Evolutionary conservation across 495 filamentous ascomycete genomes (phyloP).

Genomic region (Letharia lupina): DNA sequence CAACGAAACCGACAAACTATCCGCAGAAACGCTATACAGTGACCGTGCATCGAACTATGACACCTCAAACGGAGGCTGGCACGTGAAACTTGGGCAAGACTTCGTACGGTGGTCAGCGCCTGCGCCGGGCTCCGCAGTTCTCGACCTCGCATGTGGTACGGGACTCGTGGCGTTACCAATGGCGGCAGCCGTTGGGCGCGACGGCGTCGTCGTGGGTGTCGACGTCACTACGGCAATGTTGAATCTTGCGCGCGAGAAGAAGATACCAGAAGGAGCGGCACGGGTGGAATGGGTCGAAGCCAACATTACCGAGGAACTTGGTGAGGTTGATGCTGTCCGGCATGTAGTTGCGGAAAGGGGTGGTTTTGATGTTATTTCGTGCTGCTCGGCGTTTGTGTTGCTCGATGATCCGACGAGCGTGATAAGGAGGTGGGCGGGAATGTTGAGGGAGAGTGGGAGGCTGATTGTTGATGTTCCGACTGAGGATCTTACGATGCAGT

Average conservation of each 20-base stretch:
- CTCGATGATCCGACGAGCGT: not conserved
- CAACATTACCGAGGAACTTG: not conserved
- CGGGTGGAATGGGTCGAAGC: not conserved
- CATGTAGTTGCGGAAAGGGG: not conserved
- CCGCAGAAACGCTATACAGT: not conserved
- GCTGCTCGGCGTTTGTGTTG: not conserved
- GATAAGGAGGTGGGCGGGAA: not conserved
- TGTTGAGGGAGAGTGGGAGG: not conserved
- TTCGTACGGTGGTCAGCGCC: not conserved
- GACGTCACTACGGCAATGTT: not conserved
- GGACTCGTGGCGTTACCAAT: not conserved
- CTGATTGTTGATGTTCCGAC: not conserved
- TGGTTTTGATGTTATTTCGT: not conserved
- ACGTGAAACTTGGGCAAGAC: not conserved
- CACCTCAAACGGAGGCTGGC: not conserved
- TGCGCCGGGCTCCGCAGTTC: not conserved
- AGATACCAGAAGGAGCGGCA: not conserved
- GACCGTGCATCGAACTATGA: not conserved
- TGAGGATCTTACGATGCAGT: not conserved
- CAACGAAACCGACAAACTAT: not conserved
- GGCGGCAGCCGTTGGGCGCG: not conserved
- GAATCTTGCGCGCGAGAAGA: not conserved
- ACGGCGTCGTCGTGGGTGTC: not conserved
- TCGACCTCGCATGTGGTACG: not conserved
- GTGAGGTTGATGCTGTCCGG: not conserved